Evolutionary conservation across 1,284 basidiomycete species (phyloP), one percentile per base, ranked within the genome.

Genomic region (Singerocomus rubriflavus): DNA sequence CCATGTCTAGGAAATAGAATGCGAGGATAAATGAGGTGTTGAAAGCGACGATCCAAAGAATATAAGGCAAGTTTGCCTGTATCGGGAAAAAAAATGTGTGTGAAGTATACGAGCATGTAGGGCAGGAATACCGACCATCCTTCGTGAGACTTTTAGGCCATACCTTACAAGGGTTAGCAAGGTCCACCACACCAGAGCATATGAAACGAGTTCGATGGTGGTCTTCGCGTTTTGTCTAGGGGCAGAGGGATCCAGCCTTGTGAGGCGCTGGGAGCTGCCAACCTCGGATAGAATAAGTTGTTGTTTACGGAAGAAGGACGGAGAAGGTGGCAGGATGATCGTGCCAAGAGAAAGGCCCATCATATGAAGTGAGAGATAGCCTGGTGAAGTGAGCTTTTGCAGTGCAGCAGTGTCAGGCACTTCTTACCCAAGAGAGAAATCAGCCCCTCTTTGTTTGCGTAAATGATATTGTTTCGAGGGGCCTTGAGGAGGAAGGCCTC

Each of bases 361-460:
- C 3, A 98, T 73, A 64, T 95, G 94, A 52, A 99, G 85, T 0
- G 93, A 80, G 8, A 97, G 76, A 69, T 99, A 99, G 6, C 96
- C 95, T 89, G 55, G 10, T 33, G 44, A n/a, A 5, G 43, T 47
- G 44, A 50, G 31, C 11, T 14, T 27, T 16, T 25, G 21, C 25
- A 14, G 5, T n/a, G 44, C 35, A 36, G 12, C 21, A 6, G 4
- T 25, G 21, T 30, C 14, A 9, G 21, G 25, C 7, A 1, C 42
- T 17, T 44, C 73, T 48, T 49, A 86, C 90, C 91, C 42, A 82
- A 71, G 26, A 98, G 75, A 5, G 88, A 94, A 21, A 87, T 77
- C 33, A 99, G 63, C 0, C 97, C 96, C 66, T 98, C 93, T 64
- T 97, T 98, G 72, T 99, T 98, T 34, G 84, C 79, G n/a, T 80